phyloP scores from a whole-genome alignment of 75 land plant genomes.

The Pinus taeda region DNA sequence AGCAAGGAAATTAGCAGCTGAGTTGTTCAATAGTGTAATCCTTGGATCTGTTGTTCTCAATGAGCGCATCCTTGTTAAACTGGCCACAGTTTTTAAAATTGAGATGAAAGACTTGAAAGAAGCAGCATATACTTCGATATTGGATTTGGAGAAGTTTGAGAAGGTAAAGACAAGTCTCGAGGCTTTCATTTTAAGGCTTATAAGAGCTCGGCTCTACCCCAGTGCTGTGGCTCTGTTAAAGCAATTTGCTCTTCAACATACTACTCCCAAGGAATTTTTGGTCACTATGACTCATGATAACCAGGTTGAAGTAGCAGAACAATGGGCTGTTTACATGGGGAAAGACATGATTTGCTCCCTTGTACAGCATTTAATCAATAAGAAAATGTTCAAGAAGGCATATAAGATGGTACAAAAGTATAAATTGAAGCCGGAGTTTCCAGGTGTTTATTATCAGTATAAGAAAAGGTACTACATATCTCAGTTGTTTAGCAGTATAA shows the following conservation, averaged over 20 bases:
- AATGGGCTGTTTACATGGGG: constrained; percentile 70
- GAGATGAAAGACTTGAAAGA: constrained; percentile 41
- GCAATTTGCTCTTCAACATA: constrained; percentile 55
- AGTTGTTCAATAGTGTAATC: constrained; percentile 42
- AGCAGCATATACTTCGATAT: constrained; percentile 1
- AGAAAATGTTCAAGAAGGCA: constrained; percentile 54
- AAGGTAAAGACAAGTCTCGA: constrained; percentile 27
- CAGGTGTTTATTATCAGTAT: constrained; percentile 51
- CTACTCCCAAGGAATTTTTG: constrained; percentile 45
- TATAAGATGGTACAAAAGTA: constrained; percentile 56
- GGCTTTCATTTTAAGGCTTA: constrained; percentile 28
- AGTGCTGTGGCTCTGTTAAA: constrained; percentile 58
- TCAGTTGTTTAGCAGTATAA: background rate
- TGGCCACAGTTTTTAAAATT: constrained; percentile 54
- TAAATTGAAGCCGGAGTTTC: constrained; percentile 60
- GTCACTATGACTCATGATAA: constrained; percentile 36
- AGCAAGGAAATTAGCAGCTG: constrained; percentile 47
- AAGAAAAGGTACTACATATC: constrained; percentile 52
- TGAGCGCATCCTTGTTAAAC: constrained; percentile 58
- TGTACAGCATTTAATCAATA: constrained; percentile 50
- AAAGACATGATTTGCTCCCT: constrained; percentile 49
- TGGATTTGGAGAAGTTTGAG: constrained; percentile 13
- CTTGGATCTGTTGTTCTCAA: constrained; percentile 37
- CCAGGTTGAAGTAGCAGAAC: constrained; percentile 62
- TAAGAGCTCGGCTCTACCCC: constrained; percentile 53